Evolutionary conservation across 140 eudicot genomes (phyloP).

Genomic region (Ambrosia hybrid): DNA sequence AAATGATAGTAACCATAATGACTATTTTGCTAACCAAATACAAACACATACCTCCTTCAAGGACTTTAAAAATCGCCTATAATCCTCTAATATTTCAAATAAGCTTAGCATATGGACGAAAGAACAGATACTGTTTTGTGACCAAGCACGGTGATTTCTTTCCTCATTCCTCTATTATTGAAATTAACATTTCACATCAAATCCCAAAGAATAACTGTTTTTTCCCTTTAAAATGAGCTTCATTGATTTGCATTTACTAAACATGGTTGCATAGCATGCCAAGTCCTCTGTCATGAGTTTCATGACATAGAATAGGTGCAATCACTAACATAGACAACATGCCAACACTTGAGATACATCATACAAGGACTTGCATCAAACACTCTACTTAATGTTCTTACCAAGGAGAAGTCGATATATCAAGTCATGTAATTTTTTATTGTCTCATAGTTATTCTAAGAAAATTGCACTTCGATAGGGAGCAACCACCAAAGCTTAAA

Average conservation of each 20-base stretch:
- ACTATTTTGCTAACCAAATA: background rate
- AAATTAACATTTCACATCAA: background rate
- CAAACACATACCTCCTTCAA: background rate
- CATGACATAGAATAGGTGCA: background rate
- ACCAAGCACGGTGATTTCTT: background rate
- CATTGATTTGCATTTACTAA: background rate
- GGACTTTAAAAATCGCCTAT: background rate
- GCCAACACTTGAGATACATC: background rate
- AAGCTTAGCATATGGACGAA: background rate
- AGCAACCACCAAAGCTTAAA: background rate
- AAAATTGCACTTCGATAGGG: background rate
- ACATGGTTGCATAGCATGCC: background rate
- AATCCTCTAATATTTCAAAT: background rate
- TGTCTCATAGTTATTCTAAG: background rate
- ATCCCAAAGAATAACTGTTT: background rate
- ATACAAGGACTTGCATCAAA: background rate
- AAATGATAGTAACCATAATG: too few relatives aligned
- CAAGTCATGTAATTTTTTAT: background rate
- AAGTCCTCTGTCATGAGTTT: background rate
- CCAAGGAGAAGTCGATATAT: background rate
- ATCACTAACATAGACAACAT: background rate
- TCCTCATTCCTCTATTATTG: background rate
- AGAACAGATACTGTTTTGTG: background rate
- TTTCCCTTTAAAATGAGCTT: background rate
- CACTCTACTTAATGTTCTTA: slow-evolving; percentile 2